Conservation (phyloP, 768 basidiomycete genomes). For the Tubosaeta sp. region DNA sequence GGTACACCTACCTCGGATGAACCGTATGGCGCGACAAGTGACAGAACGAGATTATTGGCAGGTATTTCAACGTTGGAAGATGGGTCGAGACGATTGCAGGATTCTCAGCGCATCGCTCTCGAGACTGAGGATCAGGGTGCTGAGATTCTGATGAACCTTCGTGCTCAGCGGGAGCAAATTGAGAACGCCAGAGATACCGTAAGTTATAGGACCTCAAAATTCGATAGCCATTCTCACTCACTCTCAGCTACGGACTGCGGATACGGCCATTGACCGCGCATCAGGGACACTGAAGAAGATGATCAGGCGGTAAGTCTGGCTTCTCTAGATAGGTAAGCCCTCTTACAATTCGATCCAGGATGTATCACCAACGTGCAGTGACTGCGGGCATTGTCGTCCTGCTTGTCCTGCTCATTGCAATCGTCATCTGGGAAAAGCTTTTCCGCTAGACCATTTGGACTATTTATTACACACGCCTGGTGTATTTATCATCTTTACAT, state of each 20-base stretch:
- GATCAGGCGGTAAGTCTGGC: constrained; percentile 78
- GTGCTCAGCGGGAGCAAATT: constrained; percentile 90
- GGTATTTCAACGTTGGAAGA: constrained; percentile 80
- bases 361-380: constrained; percentile 93
- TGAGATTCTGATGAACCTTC: constrained; percentile 81
- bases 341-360: constrained; percentile 48
- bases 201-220: constrained; percentile 19
- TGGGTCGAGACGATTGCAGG: constrained; percentile 79
- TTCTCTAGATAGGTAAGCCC: constrained; percentile 7
- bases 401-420: constrained; percentile 74
- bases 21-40: constrained; percentile 66
- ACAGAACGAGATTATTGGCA: constrained; percentile 73
- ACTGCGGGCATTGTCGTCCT: constrained; percentile 84
- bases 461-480: constrained; percentile 15
- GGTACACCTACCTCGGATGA: constrained; percentile 61
- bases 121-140: constrained; percentile 97
- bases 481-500: constrained; percentile 27
- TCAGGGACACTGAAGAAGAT: constrained; percentile 91
- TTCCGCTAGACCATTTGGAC: constrained; percentile 34
- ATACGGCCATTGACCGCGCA: constrained; percentile 85
- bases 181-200: constrained; percentile 90
- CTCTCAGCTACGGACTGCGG: constrained; percentile 74
- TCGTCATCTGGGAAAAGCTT: constrained; percentile 79
- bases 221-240: neutral
- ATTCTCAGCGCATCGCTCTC: constrained; percentile 87